Base-by-base conservation (phyloP, 2,329 filamentous ascomycete genomes). In the Dryadomyces sulphureus region DNA sequence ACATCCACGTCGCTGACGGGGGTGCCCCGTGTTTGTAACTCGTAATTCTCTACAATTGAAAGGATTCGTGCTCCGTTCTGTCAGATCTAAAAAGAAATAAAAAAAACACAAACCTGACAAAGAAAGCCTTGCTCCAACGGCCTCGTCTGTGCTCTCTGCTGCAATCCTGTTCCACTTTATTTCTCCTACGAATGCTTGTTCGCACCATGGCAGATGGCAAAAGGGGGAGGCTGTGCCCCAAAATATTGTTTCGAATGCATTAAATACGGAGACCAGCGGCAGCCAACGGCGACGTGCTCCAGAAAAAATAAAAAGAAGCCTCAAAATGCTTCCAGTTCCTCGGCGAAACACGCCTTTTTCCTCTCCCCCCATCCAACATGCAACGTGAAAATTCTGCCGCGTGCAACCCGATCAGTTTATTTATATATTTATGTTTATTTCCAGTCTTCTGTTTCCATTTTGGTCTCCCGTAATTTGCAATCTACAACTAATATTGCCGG, bases 371-470 rank as follows among this genome's bases (percentile, higher is more conserved):
- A 30, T 30, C n/a, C n/a, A n/a, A n/a, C n/a, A 8, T 41, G 39
- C 24, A 16, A 41, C 24, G 22, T n/a, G 17, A 19, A 11, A 42
- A 34, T 42, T 22, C 36, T 43, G 32, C 41, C 27, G 41, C 20
- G 22, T 30, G 39, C 41, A 19, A 21, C 41, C 19, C 25, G 30
- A 30, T 30, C 12, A 30, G 12, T 7, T 7, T 43, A 43, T 35
- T 43, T 43, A 35, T 43, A 43, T 25, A 35, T 43, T 43, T 43
- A 43, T 43, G 41, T 34, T 34, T 43, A 43, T 35, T 43, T 43
- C 3, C n/a, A n/a, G n/a, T n/a, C n/a, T n/a, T n/a, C n/a, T n/a
- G n/a, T n/a, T n/a, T n/a, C n/a, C n/a, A n/a, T n/a, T n/a, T n/a
- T n/a, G n/a, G n/a, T n/a, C n/a, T n/a, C n/a, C n/a, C n/a, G n/a